Evolutionary conservation across 2,329 filamentous ascomycete genomes (phyloP).

Genomic region (Cladobotryum protrusum): DNA sequence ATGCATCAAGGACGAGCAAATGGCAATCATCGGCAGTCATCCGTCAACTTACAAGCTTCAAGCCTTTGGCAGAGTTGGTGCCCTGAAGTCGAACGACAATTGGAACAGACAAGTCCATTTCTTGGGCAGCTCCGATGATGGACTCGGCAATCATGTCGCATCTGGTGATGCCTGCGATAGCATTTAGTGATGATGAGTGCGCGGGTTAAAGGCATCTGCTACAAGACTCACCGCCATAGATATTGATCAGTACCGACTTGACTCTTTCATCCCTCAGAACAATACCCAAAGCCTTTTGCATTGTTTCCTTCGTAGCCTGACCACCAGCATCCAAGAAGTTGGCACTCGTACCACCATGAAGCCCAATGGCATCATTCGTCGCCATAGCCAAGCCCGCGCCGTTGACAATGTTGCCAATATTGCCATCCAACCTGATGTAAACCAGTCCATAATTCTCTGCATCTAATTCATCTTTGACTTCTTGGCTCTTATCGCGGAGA

Average conservation of each 20-base stretch:
- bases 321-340: constrained; percentile 91
- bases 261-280: constrained; percentile 67
- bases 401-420: constrained; percentile 80
- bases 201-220: background rate
- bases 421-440: constrained; percentile 58
- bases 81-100: constrained; percentile 43
- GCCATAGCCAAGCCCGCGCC: constrained; percentile 89
- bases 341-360: constrained; percentile 61
- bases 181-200: background rate
- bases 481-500: constrained; percentile 28
- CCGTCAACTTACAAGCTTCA: constrained; percentile 32
- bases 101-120: constrained; percentile 34
- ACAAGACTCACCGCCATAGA: constrained; percentile 36
- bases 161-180: constrained; percentile 35
- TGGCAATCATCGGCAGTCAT: background rate
- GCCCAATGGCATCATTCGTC: constrained; percentile 71
- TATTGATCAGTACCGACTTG: constrained; percentile 57
- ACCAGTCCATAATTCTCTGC: constrained; percentile 63
- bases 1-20: no score
- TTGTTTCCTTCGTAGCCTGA: constrained; percentile 77
- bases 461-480: constrained; percentile 29
- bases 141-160: constrained; percentile 48
- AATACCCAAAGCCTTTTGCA: constrained; percentile 68
- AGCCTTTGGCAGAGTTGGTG: constrained; percentile 36
- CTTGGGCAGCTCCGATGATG: constrained; percentile 35